phyloP scores from a whole-genome alignment of 768 basidiomycete species.

The Xanthoconium purpureum region DNA sequence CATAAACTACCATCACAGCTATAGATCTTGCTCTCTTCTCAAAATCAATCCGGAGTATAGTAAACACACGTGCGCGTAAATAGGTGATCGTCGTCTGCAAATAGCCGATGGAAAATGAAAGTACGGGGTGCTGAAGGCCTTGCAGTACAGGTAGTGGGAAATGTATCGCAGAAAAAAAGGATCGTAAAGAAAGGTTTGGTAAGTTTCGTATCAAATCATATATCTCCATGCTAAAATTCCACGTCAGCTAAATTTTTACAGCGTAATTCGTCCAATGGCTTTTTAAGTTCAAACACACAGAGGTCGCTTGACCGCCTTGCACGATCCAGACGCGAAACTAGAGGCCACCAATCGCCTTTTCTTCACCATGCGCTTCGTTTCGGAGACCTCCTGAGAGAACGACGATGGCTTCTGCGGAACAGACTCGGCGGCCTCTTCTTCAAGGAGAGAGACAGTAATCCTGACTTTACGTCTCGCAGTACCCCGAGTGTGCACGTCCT shows the following conservation, averaged over 20 bases:
- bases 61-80: too few relatives aligned
- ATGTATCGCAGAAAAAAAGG: neutral
- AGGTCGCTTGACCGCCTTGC: constrained; percentile 20
- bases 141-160: neutral
- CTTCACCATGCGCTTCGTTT: constrained; percentile 1
- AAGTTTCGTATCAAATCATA: neutral
- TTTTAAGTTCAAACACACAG: constrained; percentile 7
- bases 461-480: constrained; percentile 14
- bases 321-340: constrained; percentile 2
- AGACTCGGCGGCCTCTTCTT: neutral
- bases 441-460: constrained; percentile 18
- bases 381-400: neutral
- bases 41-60: neutral
- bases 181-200: neutral
- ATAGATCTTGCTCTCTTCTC: neutral
- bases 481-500: constrained; percentile 10
- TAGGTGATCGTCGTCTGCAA: neutral
- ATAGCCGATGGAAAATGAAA: neutral
- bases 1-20: neutral
- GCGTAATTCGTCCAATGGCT: neutral
- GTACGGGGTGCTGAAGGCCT: neutral
- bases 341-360: constrained; percentile 6
- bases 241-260: neutral
- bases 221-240: neutral
- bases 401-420: neutral